Base-by-base conservation (phyloP, 768 basidiomycete species). In the Hygrophorus russula region DNA sequence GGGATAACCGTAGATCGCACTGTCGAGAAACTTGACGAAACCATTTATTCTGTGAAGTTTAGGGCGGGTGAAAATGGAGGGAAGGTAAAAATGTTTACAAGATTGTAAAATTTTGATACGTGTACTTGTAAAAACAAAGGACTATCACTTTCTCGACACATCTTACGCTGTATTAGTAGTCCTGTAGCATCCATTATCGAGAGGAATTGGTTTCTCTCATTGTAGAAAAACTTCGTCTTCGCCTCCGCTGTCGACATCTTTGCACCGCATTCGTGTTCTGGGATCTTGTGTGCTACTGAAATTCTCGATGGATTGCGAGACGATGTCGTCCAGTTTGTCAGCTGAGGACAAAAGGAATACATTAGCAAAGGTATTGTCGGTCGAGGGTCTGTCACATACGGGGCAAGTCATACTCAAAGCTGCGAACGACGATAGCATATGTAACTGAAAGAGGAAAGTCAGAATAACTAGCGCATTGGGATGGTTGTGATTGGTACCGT, bases 341-440 rank as follows among this genome's bases (percentile, higher is more conserved):
- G 71, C 24, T 24, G 24, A 24, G 24, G 24, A 24, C 24, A 7
- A 24, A 24, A 24, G 24, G 24, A 24, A 7, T n/a, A n/a, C n/a
- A n/a, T 24, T 7, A 24, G 24, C 24, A 24, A 24, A n/a, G 4
- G 24, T 24, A 24, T 24, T 24, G 3, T 24, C 24, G 7, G 24
- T 24, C 24, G 24, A 24, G 24, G 24, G 24, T 24, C 24, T 24
- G 24, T 24, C 24, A 24, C 24, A 24, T 24, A 24, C 24, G 71
- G 3, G 80, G 71, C 5, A 85, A 55, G 51, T 83, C 79, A 50
- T 78, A 85, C 52, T 88, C 85, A 13, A 80, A 85, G 39, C 71
- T 73, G 41, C 86, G 73, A 40, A 89, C 70, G 31, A 72, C 69
- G 39, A 87, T 73, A 4, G 84, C 76, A 53, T 87, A 89, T 36